Evolutionary conservation across 768 basidiomycete genomes (phyloP), one percentile per base, ranked within the genome.

Genomic region (Leucosporidium creatinivorum): DNA sequence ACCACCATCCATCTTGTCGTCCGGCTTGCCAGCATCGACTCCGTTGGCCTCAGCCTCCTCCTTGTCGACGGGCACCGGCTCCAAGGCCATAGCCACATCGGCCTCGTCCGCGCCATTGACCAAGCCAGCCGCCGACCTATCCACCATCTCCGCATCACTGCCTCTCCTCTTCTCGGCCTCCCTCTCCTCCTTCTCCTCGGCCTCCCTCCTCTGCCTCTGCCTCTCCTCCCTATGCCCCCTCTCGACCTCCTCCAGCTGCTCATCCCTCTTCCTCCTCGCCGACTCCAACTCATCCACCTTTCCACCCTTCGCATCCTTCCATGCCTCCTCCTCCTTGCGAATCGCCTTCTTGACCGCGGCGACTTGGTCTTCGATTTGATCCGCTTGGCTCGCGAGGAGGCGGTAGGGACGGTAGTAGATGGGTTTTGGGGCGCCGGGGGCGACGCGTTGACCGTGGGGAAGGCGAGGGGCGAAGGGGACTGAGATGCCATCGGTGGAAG

Each of bases 331-430:
- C 25, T 73, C 71, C 8, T 21, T 33, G 15, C 58, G 56, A 15
- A 65, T 57, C 36, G 58, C 54, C 21, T 51, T 31, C 51, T 65
- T 67, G 23, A 67, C 66, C 12, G 19, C 6, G 26, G 60, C 68
- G 54, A 73, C 51, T 44, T 73, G 71, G 48, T 73, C 71, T 28
- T 74, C 72, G 31, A 76, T 70, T n/a, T 67, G 62, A 61, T 74
- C 72, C 31, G 70, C 71, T 52, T 76, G 75, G 21, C 50, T 61
- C 0, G 69, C 68, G 33, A 72, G 55, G 21, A 76, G 61, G 9
- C 74, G 73, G 51, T 65, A 58, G 4, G 75, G 75, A 26, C 73
- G 69, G 62, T 76, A 76, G 63, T 73, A 76, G 50, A 76, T 62
- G 6, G 73, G 73, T 19, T 69, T 69, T 19, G 36, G 26, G 4